phyloP scores from a whole-genome alignment of 2,329 filamentous ascomycete genomes.

The Fusarium tricinctum region DNA sequence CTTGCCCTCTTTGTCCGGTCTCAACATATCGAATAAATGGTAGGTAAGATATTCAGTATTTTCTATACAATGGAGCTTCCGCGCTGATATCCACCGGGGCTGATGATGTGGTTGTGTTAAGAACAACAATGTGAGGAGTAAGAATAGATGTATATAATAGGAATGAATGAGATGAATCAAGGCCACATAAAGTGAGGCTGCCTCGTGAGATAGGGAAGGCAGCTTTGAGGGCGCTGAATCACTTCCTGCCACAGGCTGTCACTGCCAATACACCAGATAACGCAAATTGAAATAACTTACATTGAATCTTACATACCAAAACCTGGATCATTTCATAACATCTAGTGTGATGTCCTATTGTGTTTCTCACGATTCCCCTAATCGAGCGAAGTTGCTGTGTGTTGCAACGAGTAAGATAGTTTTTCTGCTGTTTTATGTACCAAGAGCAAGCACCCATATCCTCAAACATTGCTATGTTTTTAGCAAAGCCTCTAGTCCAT shows the following conservation, averaged over 20 bases:
- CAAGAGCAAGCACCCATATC: background rate
- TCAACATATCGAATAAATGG: slow-evolving; percentile 16
- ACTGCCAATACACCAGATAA: background rate
- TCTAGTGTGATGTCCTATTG: background rate
- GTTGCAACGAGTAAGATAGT: background rate
- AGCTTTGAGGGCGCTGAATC: slow-evolving; percentile 2
- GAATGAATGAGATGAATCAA: slow-evolving; percentile 2
- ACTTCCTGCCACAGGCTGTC: slow-evolving; percentile 2
- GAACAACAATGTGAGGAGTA: slow-evolving; percentile 6
- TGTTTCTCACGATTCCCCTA: background rate
- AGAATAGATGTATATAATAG: background rate
- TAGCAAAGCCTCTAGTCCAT: background rate
- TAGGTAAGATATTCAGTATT: background rate
- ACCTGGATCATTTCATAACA: too few species aligned
- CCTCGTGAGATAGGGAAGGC: background rate
- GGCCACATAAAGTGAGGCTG: background rate
- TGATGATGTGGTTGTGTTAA: background rate
- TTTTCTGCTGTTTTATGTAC: background rate
- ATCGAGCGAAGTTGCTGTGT: background rate
- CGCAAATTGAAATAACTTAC: background rate
- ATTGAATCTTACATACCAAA: too few species aligned
- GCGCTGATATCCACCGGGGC: slow-evolving; percentile 4
- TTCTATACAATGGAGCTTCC: background rate
- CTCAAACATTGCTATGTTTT: background rate
- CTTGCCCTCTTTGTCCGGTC: slow-evolving; percentile 16